These are phyloP conservation scores for Phytopythium cucurbitacearum DNA, from an alignment of 352 stramenopile species.

Conservation along the genomic window DNA sequence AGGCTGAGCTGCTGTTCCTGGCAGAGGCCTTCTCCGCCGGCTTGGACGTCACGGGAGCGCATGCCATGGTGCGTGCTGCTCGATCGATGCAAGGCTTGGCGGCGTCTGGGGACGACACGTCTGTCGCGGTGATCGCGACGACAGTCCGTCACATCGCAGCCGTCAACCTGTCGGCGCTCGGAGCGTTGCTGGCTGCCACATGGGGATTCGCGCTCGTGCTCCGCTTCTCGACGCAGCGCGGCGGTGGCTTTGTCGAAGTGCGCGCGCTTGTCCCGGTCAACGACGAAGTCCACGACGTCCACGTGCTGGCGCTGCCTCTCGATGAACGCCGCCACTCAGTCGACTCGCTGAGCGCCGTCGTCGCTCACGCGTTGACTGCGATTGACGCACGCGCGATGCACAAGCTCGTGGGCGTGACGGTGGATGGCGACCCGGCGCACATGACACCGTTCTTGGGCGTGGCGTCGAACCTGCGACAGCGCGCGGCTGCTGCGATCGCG, in stretches of 20 bases:
- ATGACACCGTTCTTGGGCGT: constrained; percentile 32
- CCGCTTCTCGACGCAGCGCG: constrained; percentile 29
- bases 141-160: constrained; percentile 29
- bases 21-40: too few relatives aligned
- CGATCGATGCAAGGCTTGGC: too few relatives aligned
- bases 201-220: constrained; percentile 44
- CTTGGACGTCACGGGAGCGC: too few relatives aligned
- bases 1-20: too few relatives aligned
- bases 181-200: constrained; percentile 23
- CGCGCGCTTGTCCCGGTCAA: constrained; percentile 31
- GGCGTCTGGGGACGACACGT: too few relatives aligned
- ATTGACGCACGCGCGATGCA: constrained; percentile 30
- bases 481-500: constrained; percentile 8
- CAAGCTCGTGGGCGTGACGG: constrained; percentile 39
- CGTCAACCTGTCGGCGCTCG: constrained; percentile 32
- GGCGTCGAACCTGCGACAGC: constrained; percentile 18
- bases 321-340: constrained; percentile 26
- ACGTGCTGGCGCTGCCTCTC: constrained; percentile 32
- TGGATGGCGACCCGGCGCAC: constrained; percentile 47
- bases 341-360: constrained; percentile 15
- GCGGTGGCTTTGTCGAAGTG: constrained; percentile 35
- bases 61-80: too few relatives aligned
- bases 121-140: constrained; percentile 1
- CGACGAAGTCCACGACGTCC: constrained; percentile 45
- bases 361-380: constrained; percentile 23